Base-by-base conservation (phyloP, 768 basidiomycete genomes). In the Auriscalpium orientale region DNA sequence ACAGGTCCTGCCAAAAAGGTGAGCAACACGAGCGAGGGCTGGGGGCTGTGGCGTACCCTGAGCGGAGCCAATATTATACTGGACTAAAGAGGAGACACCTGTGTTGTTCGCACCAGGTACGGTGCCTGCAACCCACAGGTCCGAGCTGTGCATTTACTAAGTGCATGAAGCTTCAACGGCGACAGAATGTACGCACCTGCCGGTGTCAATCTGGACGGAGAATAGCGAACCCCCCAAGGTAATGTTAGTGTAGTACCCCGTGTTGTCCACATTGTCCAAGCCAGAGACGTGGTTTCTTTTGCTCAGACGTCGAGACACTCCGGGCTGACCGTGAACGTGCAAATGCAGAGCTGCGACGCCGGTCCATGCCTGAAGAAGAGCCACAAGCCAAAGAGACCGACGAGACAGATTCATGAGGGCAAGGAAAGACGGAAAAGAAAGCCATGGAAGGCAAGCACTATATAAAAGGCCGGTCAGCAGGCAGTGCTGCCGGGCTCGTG, bases 101-200 rank as follows among this genome's bases (percentile, higher is more conserved):
- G 78, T 74, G 22, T 68, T 61, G 16, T 61, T 70, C 37, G 74
- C 74, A 40, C 65, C 66, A 12, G 70, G 67, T 8, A 83, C 75
- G 51, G 56, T 56, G 34, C 76, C 74, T 9, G 78, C 75, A 6
- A 86, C 77, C 78, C 81, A 85, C 8, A 86, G 67, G 64, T 87
- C 86, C 15, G 85, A 84, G 40, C 46, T 87, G 52, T 9, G 43
- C 47, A 51, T 46, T n/a, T 34, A 48, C 11, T n/a, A 33, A 21
- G 55, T 38, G 22, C 11, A 43, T 21, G 48, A 33, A 16, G 45
- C 10, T 37, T 21, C 28, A 40, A 34, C 13, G 6, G 13, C 21
- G 20, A 44, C 20, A 22, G 33, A 28, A 22, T 16, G 5, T 7
- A 55, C 40, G 28, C 55, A 76, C 77, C 77, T 79, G 7, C 77